Evolutionary conservation across 2,329 filamentous ascomycete genomes (phyloP), one percentile per base, ranked within the genome.

Genomic region (Talaromyces funiculosus): DNA sequence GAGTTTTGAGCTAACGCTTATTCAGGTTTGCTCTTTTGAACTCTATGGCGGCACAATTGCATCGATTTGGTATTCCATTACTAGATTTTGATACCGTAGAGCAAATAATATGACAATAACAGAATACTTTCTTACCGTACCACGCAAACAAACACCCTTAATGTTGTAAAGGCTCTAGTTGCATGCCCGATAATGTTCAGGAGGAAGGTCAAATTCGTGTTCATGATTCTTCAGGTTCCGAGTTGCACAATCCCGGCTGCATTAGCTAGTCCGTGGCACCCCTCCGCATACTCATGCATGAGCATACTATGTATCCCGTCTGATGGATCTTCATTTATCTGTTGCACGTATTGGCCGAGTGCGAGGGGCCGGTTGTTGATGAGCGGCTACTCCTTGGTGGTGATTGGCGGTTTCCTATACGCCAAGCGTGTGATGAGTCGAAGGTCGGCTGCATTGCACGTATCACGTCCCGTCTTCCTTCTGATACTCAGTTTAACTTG

Each of bases 361-460:
- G 18, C 18, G 9, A 31, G 45, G 20, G 16, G 22, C 43, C 43
- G 10, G 24, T 38, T 37, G 29, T n/a, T 49, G 35, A 53, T 12
- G 20, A 29, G 57, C 57, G 57, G 45, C 47, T 59, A 53, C 14
- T 9, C 29, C n/a, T 40, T 9, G 22, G 18, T 45, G 31, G 33
- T 22, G 45, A 59, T 59, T 59, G 57, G 3, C 38, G 29, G 54
- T 22, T 33, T 57, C 18, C 24, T 38, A 12, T 26, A 43, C 24
- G 53, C 53, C 53, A 42, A 35, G 55, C 8, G 9, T 49, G 57
- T 59, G 57, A 59, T 20, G 20, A 43, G 55, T 57, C 45, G 18
- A 31, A 35, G 57, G 38, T 20, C 42, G 53, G 57, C 35, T 59
- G 57, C 57, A 10, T 53, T 35, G 40, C 57, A 29, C 56, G 56